Conservation (phyloP, 345 rosid species). For the thale cress (Arabidopsis thaliana) region TAIR10.1 NC_003070.9:23718501-23719000, state of each 20-base stretch:
- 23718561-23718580: conserved; percentile 72
- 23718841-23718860: conserved; percentile 75
- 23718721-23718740: conserved; percentile 57
- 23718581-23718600: conserved; percentile 5
- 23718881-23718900: conserved; percentile 87
- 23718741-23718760: background rate
- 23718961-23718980: conserved; percentile 26
- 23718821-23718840: conserved; percentile 44
- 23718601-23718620: conserved; percentile 13
- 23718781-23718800: conserved; percentile 46
- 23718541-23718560: conserved; percentile 63
- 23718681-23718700: conserved; percentile 95
- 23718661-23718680: conserved; percentile 40
- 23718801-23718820: conserved; percentile 55
- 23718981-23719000: conserved; percentile 99
- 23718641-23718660: background rate
- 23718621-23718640: background rate
- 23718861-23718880: conserved; percentile 96
- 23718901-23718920: conserved; percentile 73
- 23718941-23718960: conserved; percentile 25
- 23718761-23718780: conserved; percentile 1
- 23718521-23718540: conserved; percentile 70
- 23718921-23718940: conserved; percentile 7
- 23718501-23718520: conserved; percentile 72
- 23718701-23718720: conserved; percentile 70